Base-by-base conservation (phyloP, 208 protist genomes). In the Leishmania martiniquensis region DNA sequence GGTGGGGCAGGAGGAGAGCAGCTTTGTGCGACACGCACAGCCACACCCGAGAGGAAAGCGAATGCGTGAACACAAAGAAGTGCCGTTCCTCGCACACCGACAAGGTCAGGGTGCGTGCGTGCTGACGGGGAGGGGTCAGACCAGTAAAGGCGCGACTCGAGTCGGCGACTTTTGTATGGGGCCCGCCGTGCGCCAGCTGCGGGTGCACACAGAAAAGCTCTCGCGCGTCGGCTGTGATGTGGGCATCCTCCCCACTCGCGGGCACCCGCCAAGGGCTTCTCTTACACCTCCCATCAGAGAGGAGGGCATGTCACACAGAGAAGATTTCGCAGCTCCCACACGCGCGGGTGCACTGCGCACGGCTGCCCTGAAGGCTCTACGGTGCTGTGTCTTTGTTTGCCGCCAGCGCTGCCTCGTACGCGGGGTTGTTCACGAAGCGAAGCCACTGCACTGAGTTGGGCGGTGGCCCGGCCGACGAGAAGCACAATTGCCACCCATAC, bases 401-500 rank as follows among this genome's bases (percentile, higher is more conserved):
- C 15, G 39, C 70, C 63, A 66, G 32, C 10, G 77, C 78, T 15
- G 78, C 76, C 25, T 52, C 22, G 44, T 82, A 83, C 49, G 81
- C 82, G 34, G 85, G 82, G 17, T 37, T 42, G 72, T 86, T 90
- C 57, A 93, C 80, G 12, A 86, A 65, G 49, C 82, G 83, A 62
- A 95, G 75, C 89, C 91, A 95, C 42, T 80, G 76, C 44, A 89
- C 65, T 4, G 91, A 93, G 60, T 85, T 77, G 17, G 54, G 39
- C 42, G 87, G 91, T 45, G 87, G 84, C 37, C 89, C 87, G 22
- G 62, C 62, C 0, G 87, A 72, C 2, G 83, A 79, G 80, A 93
- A 95, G 77, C 89, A 91, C 67, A 92, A 76, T 79, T 95, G 91
- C 91, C 91, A 95, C 10, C 91, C 91, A 77, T 95, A 95, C 22